Percentiles rank a stretch among this genome's conserved stretches.
These are phyloP conservation scores for Wickerhamiella allomyrinae DNA, from an alignment of 805 yeast species.

Conservation along the genomic window DNA sequence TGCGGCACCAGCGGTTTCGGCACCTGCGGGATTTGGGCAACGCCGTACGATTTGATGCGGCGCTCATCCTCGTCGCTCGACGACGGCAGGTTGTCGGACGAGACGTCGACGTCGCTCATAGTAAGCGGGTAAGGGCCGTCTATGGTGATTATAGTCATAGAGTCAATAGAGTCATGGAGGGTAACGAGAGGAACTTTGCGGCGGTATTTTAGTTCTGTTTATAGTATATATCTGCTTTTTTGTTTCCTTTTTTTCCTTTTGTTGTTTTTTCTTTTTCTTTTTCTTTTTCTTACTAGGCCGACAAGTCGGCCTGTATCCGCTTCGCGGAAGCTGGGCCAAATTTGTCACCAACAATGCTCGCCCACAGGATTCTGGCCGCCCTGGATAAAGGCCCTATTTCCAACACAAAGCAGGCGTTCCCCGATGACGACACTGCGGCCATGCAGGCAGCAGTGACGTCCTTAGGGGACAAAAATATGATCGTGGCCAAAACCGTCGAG, in stretches of 20 bases:
- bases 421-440: constrained; percentile 28
- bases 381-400: constrained; percentile 53
- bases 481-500: constrained; percentile 58
- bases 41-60: not conserved
- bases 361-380: constrained; percentile 21
- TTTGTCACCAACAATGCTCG: constrained; percentile 11
- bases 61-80: constrained; percentile 3
- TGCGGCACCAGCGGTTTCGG: not conserved
- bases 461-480: constrained; percentile 69
- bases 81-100: not conserved
- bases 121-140: not conserved
- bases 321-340: too few species aligned
- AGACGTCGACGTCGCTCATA: constrained; percentile 2
- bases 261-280: too few species aligned
- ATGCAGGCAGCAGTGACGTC: constrained; percentile 67
- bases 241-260: too few species aligned
- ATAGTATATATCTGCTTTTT: too few species aligned
- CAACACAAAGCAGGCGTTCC: constrained; percentile 57
- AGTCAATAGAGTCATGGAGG: not conserved
- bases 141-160: not conserved
- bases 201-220: too few species aligned
- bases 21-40: not conserved
- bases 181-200: too few species aligned
- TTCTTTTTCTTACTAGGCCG: too few species aligned
- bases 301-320: too few species aligned